Base-by-base conservation (phyloP, 1,284 basidiomycete species). In the Cryptococcus wingfieldii region DNA sequence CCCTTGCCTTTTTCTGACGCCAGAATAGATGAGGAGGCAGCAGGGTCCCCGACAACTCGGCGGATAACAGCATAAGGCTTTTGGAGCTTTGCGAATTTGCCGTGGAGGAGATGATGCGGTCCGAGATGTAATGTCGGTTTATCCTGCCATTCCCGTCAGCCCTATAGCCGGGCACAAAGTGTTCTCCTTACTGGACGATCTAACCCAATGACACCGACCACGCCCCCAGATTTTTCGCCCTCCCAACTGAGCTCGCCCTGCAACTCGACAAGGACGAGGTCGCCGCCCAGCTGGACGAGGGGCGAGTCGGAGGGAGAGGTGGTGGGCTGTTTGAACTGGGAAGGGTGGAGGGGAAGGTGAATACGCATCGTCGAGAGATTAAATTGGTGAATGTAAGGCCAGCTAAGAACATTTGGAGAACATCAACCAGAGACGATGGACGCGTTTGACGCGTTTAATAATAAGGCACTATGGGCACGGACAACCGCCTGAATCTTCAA, bases 81-180 rank as follows among this genome's bases (percentile, higher is more conserved):
- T 0, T 85, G 75, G 10, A 96, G 80, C 43, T 79, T 82, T 38
- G 85, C 82, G 54, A 95, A 80, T 69, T 89, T 90, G 47, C 92
- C 92, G 70, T 96, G 92, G 1, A 96, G 83, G 16, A 91, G 79
- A 69, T 96, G 89, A 74, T 94, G 86, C 52, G 62, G 60, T 7
- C 91, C 91, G 55, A 96, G 87, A 59, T 83, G 78, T 5, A 96
- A 80, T 0, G 86, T 89, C 0, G 89, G 85, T 65, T 87, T 88
- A 61, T 84, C 85, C 86, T 90, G 38, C 19, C 38, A 25, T 64
- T 7, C 44, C 16, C 47, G n/a, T 50, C 31, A 55, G 39, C 37
- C 27, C 16, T 31, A n/a, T 9, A 16, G 28, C 12, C 38, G n/a
- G 23, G 3, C 7, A 19, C 27, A 38, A 31, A 5, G 10, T 37